Base-by-base conservation (phyloP, 2,329 filamentous ascomycete genomes). In the Aspergillus luchuensis region DNA sequence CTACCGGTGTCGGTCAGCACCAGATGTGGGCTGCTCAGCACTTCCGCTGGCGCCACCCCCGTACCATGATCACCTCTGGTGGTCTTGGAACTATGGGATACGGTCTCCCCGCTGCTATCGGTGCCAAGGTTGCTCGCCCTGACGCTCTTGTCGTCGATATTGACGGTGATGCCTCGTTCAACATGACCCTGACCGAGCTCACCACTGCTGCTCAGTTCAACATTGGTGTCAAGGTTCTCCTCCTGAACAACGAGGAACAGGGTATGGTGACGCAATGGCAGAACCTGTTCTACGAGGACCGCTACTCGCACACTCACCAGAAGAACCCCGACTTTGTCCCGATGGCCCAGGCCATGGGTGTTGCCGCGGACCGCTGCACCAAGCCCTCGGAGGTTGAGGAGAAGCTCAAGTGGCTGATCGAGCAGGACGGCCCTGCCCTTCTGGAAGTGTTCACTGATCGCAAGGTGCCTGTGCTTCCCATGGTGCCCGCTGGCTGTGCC, bases 201-300 rank as follows among this genome's bases (percentile, higher is more conserved):
- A 91, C 90, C 49, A 97, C 94, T 1, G 93, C 93, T 45, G 87
- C 91, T 8, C 93, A 99, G 80, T 98, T 98, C 83, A 91, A 95
- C 81, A 97, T 98, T 76, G 93, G 91, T 66, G 89, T 96, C 78
- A 98, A 98, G 85, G 85, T 98, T 62, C 92, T 98, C 69, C 84
- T 98, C 25, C 79, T 99, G 58, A 98, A 98, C 84, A 99, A 97
- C 78, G 92, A 96, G 78, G 92, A 98, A 79, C 94, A 97, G 80
- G 94, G 94, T 57, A 98, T 98, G 94, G 93, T 98, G 47, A 97
- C 93, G 1, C 94, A 97, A 81, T 98, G 94, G 94, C 94, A 98
- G 80, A 93, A 92, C 71, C 87, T 98, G 67, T 98, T 98, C 81
- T 98, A 96, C 81, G 90, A 97, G 77, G 92, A 97, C 74, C 88